Base-by-base conservation (phyloP, 192 early-diverging fungal genomes). In the Backusella sp. region DNA sequence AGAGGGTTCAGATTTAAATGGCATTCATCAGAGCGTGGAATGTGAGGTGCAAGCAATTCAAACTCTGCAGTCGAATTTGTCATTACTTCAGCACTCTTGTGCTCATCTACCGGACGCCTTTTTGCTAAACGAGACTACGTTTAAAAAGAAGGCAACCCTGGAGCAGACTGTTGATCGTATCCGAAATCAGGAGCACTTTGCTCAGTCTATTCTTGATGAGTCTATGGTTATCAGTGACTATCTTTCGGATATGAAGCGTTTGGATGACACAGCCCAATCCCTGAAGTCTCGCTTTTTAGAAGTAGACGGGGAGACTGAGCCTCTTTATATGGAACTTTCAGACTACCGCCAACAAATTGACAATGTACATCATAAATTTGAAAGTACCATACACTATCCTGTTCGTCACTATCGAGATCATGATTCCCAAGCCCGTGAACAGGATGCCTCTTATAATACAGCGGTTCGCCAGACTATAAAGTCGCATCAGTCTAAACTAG, bases 391-490 rank as follows among this genome's bases (percentile, higher is more conserved):
- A 21, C 6, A 30, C 6, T 74, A 62, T 21, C 72, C 72, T 59
- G 52, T 35, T 1, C 72, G 72, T 12, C 28, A 36, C 6, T 35
- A 37, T 12, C 9, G 34, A 35, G 72, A 36, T 21, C 17, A 28
- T 34, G 35, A 73, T 11, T 17, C 32, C 6, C 37, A 42, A 34
- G 23, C 73, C 19, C 56, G 56, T 4, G 26, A 62, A 14, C 56
- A 62, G 12, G 56, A 62, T 26, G 23, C 28, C 23, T 62, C 9
- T 28, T 62, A 62, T 62, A 76, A 80, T 46, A 73, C 19, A 32
- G 35, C 46, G 14, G 66, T 76, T 30, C 70, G 36, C 14, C 62
- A 76, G 1, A 49, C 39, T 12, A 44, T 76, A 12, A 70, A 76
- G 5, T 30, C 74, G 17, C 70, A 75, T 19, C 46, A 8, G 5